Base-by-base conservation (phyloP, 2,329 filamentous ascomycete genomes). In the Pseudohalonectria lignicola region DNA sequence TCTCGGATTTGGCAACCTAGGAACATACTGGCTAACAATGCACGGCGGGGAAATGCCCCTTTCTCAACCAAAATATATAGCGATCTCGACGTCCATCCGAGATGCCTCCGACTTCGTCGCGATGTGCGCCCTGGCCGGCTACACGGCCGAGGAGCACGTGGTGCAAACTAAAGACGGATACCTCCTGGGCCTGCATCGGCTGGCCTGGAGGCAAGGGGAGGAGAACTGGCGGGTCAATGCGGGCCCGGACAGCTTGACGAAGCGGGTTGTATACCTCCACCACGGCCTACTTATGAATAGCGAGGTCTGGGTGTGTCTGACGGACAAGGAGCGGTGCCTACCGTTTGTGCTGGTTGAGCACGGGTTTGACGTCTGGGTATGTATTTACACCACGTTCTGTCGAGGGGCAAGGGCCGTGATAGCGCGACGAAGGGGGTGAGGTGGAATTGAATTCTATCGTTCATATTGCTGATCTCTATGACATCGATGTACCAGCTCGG, bases 231-330 rank as follows among this genome's bases (percentile, higher is more conserved):
- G 76, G 45, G 82, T 94, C 50, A 95, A 95, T 54, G 66, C 69
- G 36, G 82, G 82, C 0, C 68, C 70, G 1, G 68, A 71, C 26
- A 80, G 79, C 50, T 49, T 83, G 20, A 73, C 72, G 59, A 95
- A 95, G 64, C 83, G 80, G 49, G 85, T 96, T 35, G 79, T 92
- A 6, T 98, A 96, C 57, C 66, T 98, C 45, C 92, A 98, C 53
- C 92, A 98, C 59, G 92, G 90, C 8, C 71, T 98, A 41, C 74
- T 98, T 53, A 98, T 98, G 92, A 96, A 95, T 61, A 94, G 87
- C 50, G 92, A 98, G 59, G 90, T 98, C 25, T 98, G 92, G 92
- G 86, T 96, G 8, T 93, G 86, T 53, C 64, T 90, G 54, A 94
- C 90, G 0, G 85, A 95, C 47, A 79, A 81, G 48, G 74, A 93